Evolutionary conservation across 768 basidiomycete genomes (phyloP).

Genomic region (Lanmaoa pseudosensibilis): DNA sequence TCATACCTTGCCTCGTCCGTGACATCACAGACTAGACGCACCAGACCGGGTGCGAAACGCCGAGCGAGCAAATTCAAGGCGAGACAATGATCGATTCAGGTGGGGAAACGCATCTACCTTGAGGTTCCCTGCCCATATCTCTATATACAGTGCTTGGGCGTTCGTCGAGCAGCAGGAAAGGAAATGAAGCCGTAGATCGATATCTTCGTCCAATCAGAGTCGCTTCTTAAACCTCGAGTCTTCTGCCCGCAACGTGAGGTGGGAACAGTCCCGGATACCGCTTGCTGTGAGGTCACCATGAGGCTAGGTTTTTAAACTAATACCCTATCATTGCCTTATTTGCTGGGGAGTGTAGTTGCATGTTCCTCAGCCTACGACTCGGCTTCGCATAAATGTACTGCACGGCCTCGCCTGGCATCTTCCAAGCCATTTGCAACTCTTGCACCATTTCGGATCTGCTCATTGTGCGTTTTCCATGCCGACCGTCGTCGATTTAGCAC

Average conservation of each 20-base stretch:
- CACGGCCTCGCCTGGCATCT: too few species aligned
- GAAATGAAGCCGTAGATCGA: background rate
- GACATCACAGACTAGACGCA: background rate
- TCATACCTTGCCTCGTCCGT: constrained; percentile 2
- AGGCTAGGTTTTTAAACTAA: background rate
- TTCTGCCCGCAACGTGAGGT: background rate
- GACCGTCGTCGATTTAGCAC: too few species aligned
- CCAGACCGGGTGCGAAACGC: background rate
- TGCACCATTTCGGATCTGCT: background rate
- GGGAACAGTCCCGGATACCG: background rate
- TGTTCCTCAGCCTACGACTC: background rate
- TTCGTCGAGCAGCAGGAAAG: background rate
- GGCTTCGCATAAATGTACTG: too few species aligned
- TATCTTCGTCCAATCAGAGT: background rate
- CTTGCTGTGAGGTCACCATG: background rate
- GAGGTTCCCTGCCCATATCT: background rate
- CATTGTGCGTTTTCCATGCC: background rate
- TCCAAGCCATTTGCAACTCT: background rate
- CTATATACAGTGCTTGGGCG: background rate
- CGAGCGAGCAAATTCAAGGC: background rate
- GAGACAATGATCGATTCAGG: background rate
- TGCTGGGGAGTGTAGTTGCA: background rate
- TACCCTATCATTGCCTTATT: background rate
- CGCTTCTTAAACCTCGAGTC: background rate
- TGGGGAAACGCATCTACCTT: background rate